Conservation (phyloP, 768 basidiomycete genomes). For the Tephrocybe sp. region DNA sequence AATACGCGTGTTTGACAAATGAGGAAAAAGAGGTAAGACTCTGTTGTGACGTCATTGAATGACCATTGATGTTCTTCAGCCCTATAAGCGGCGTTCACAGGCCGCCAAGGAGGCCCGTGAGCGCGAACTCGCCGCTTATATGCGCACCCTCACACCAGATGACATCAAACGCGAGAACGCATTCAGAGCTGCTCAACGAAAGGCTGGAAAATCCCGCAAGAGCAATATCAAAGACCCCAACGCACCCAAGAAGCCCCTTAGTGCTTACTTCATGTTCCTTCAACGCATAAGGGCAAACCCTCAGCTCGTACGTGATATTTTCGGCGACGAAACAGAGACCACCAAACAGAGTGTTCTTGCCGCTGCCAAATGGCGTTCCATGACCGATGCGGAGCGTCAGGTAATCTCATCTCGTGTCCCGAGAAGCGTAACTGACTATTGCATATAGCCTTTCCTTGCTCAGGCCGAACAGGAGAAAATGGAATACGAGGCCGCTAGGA, state of each 20-base stretch:
- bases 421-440: slow-evolving; percentile 11
- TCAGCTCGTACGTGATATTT: slow-evolving; percentile 73
- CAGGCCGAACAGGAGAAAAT: slow-evolving; percentile 96
- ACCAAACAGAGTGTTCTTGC: slow-evolving; percentile 94
- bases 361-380: slow-evolving; percentile 89
- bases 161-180: slow-evolving; percentile 94
- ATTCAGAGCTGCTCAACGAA: slow-evolving; percentile 89
- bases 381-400: slow-evolving; percentile 93
- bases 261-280: slow-evolving; percentile 94
- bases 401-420: slow-evolving; percentile 35
- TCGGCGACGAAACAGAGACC: slow-evolving; percentile 89
- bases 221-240: slow-evolving; percentile 97
- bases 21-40: slow-evolving; percentile 81
- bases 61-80: slow-evolving; percentile 40
- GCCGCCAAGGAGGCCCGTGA: slow-evolving; percentile 84
- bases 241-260: slow-evolving; percentile 93
- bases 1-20: slow-evolving; percentile 75
- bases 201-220: slow-evolving; percentile 89
- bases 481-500: slow-evolving; percentile 84
- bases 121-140: slow-evolving; percentile 79
- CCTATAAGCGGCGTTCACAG: slow-evolving; percentile 83
- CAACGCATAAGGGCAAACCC: slow-evolving; percentile 85
- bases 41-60: slow-evolving; percentile 33
- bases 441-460: slow-evolving; percentile 78
- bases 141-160: slow-evolving; percentile 86